phyloP scores from a whole-genome alignment of 1,284 basidiomycete genomes.

The Irpex sp. region DNA sequence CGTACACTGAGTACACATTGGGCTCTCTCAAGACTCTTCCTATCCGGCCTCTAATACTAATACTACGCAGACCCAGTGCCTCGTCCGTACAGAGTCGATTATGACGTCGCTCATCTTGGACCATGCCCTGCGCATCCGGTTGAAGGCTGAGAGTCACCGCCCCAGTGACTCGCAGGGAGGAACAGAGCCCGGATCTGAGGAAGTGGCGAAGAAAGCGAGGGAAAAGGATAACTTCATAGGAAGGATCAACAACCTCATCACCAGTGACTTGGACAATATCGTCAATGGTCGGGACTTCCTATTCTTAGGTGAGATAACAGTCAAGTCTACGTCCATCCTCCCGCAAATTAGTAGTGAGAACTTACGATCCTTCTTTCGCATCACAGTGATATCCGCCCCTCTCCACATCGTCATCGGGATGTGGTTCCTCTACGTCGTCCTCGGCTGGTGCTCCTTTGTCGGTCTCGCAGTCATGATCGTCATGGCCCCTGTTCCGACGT shows the following conservation, averaged over 20 bases:
- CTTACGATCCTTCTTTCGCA: slow-evolving; percentile 1
- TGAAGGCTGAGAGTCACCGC: slow-evolving; percentile 47
- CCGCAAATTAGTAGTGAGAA: background rate
- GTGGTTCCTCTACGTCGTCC: slow-evolving; percentile 40
- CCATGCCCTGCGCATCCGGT: slow-evolving; percentile 65
- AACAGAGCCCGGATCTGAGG: slow-evolving; percentile 9
- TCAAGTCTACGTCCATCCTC: background rate
- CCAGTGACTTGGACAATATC: slow-evolving; percentile 31
- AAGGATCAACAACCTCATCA: slow-evolving; percentile 42
- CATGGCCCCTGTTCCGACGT: slow-evolving; percentile 49
- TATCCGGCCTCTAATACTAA: too few relatives aligned
- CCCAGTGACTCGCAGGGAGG: too few relatives aligned
- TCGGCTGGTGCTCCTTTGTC: slow-evolving; percentile 48
- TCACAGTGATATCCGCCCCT: slow-evolving; percentile 29
- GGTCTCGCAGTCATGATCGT: slow-evolving; percentile 50
- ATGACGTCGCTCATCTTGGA: slow-evolving; percentile 71
- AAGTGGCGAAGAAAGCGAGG: slow-evolving; percentile 7
- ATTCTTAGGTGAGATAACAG: slow-evolving; percentile 20
- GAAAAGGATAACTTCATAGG: slow-evolving; percentile 38
- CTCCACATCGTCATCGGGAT: slow-evolving; percentile 35
- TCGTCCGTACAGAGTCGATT: slow-evolving; percentile 57
- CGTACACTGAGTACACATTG: slow-evolving; percentile 3
- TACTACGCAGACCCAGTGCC: slow-evolving; percentile 32
- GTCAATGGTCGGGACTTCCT: slow-evolving; percentile 22
- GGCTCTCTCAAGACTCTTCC: background rate